A percentile compares a stretch with the other conserved stretches of the same genome.
These are phyloP conservation scores for Citrus medica DNA, from an alignment of 345 rosid species.

Conservation along the genomic window DNA sequence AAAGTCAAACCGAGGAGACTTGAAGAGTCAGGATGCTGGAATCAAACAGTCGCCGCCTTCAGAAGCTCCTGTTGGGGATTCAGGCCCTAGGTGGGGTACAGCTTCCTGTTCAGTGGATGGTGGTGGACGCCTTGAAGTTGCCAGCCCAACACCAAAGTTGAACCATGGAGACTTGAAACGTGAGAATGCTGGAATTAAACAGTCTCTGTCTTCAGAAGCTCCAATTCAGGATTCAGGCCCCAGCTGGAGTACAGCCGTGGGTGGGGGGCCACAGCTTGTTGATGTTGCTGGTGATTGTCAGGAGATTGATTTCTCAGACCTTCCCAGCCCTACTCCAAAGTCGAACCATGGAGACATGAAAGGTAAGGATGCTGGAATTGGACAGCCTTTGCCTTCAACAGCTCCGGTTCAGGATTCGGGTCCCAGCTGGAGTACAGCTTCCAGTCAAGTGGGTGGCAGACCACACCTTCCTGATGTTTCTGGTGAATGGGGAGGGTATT, in stretches of 20 bases:
- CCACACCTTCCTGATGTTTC: constrained; percentile 54
- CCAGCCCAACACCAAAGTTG: constrained; percentile 43
- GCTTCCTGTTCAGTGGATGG: constrained; percentile 58
- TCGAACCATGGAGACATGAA: constrained; percentile 42
- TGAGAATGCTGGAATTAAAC: constrained; percentile 44
- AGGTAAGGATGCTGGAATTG: constrained; percentile 40
- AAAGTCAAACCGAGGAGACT: constrained; percentile 43
- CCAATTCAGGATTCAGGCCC: constrained; percentile 60
- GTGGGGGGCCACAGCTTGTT: constrained; percentile 34
- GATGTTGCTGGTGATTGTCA: constrained; percentile 12
- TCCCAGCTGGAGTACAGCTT: constrained; percentile 66
- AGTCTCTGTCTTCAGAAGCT: constrained; percentile 42
- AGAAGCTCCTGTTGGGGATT: constrained; percentile 47
- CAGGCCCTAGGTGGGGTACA: constrained; percentile 73
- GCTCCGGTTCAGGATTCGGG: constrained; percentile 57
- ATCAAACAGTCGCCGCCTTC: constrained; percentile 48
- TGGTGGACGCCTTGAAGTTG: constrained; percentile 25
- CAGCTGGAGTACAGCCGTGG: constrained; percentile 68
- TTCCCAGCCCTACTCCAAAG: constrained; percentile 49
- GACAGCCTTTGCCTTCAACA: constrained; percentile 45
- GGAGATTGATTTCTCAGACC: constrained; percentile 44
- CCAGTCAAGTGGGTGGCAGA: constrained; percentile 59
- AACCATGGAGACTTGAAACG: constrained; percentile 41
- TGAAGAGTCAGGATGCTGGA: constrained; percentile 40
- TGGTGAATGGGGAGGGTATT: constrained; percentile 52